Base-by-base conservation (phyloP, 257 asterid genomes). In the Salvia rosmarinus region DNA sequence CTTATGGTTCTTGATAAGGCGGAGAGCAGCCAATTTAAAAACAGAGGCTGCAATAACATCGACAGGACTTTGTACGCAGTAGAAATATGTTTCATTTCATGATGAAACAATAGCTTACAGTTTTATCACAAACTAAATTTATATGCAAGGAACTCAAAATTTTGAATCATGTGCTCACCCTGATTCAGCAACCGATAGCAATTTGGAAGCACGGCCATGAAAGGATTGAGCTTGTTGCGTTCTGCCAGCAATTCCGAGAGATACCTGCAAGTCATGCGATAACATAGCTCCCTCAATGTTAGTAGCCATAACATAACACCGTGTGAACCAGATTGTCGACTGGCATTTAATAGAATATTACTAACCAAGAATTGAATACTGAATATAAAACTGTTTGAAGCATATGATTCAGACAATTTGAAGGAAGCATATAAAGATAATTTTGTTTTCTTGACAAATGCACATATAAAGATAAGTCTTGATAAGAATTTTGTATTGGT, bases 161-260 rank as follows among this genome's bases (percentile, higher is more conserved):
- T 1, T 62, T 50, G 75, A 61, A 49, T 35, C n/a, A 69, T 51
- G 17, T 56, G 77, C 96, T 84, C 88, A 92, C 98, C 98, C 84
- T 92, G 96, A 80, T 81, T 87, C 81, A 92, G 81, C 84, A 92
- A 79, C 79, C 93, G 82, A 63, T 79, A 84, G 77, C 89, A 46
- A 79, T 84, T 71, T 60, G 96, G 96, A 58, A 92, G 90, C 81
- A 90, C 96, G 6, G 93, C 85, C 85, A 83, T 74, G 80, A 90
- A 90, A 10, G 98, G 98, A 78, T 70, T 70, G 4, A 92, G 82
- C 62, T 87, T 90, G 72, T 82, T 86, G 28, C 91, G 88, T 77
- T 92, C 98, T 19, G 78, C 90, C 72, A 90, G 84, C 78, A 92
- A 79, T 66, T 89, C 97, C 1, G 85, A 10, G 17, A 82, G 85